These are phyloP conservation scores for Metschnikowia shivogae DNA, from an alignment of 805 yeast species.

Conservation along the genomic window DNA sequence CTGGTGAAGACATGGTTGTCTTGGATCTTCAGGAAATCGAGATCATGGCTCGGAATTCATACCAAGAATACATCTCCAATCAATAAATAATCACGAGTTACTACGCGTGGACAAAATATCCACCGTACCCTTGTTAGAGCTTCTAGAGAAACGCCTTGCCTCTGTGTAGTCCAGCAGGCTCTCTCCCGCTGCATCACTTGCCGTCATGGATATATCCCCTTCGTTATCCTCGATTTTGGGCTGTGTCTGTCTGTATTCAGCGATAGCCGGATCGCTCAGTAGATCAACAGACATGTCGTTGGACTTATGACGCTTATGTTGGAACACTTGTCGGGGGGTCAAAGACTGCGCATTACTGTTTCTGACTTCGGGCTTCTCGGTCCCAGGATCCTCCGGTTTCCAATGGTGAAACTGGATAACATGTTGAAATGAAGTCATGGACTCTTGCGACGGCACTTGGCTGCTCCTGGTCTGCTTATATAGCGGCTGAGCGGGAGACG, in stretches of 20 bases:
- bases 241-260: neutral
- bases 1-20: constrained; percentile 19
- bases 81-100: neutral
- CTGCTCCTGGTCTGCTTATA: constrained; percentile 28
- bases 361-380: constrained; percentile 7
- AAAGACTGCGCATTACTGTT: neutral
- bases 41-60: constrained; percentile 16
- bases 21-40: constrained; percentile 17
- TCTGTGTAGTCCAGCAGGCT: neutral
- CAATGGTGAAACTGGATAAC: constrained; percentile 56
- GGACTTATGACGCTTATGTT: constrained; percentile 37
- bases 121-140: constrained; percentile 1
- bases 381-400: constrained; percentile 41
- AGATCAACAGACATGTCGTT: constrained; percentile 28
- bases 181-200: constrained; percentile 8
- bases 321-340: constrained; percentile 3
- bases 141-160: constrained; percentile 1
- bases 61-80: constrained; percentile 3
- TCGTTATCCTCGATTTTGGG: constrained; percentile 7
- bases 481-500: constrained; percentile 40
- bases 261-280: constrained; percentile 7
- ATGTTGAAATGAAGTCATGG: constrained; percentile 47
- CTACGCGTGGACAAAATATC: constrained; percentile 1
- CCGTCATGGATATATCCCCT: constrained; percentile 16
- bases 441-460: constrained; percentile 37